Conservation (phyloP, 164 flowering plant genomes). For the Warburgia ugandensis region DNA sequence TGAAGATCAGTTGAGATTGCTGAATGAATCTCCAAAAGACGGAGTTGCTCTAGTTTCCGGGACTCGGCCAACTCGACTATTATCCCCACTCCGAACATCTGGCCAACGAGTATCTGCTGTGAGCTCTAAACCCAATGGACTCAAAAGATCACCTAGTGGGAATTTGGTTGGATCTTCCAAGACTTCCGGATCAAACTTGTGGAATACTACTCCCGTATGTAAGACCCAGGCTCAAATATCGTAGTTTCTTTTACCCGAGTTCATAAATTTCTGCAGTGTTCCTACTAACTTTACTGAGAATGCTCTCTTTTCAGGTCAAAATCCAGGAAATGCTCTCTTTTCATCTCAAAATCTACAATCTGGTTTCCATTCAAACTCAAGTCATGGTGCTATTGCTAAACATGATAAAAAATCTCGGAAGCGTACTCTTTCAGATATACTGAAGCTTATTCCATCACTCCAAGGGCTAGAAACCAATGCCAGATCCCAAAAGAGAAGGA, state of each 20-base stretch:
- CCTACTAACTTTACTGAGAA: slow-evolving; percentile 5
- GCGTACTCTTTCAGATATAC: slow-evolving; percentile 61
- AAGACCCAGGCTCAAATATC: slow-evolving; percentile 32
- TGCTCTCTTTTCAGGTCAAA: too few relatives aligned
- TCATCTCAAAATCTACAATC: slow-evolving; percentile 53
- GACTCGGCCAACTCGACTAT: slow-evolving; percentile 34
- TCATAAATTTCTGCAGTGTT: background rate
- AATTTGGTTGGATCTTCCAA: slow-evolving; percentile 24
- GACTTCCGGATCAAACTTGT: slow-evolving; percentile 35
- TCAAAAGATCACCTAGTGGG: slow-evolving; percentile 32
- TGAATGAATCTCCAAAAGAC: slow-evolving; percentile 44
- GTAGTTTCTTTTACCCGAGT: slow-evolving; percentile 6
- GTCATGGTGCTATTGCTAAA: slow-evolving; percentile 23
- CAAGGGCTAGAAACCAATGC: slow-evolving; percentile 26
- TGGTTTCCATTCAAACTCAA: slow-evolving; percentile 22
- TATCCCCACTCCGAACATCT: slow-evolving; percentile 43
- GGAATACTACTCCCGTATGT: slow-evolving; percentile 49
- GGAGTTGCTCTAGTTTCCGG: slow-evolving; percentile 20
- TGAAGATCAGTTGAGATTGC: slow-evolving; percentile 53
- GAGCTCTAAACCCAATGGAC: slow-evolving; percentile 32
- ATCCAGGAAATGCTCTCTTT: too few relatives aligned
- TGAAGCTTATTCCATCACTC: slow-evolving; percentile 68
- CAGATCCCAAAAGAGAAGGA: slow-evolving; percentile 47
- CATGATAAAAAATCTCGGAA: slow-evolving; percentile 44
- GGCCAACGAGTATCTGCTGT: slow-evolving; percentile 31